Evolutionary conservation across 768 basidiomycete species (phyloP).

Genomic region (Mrakia gelida): DNA sequence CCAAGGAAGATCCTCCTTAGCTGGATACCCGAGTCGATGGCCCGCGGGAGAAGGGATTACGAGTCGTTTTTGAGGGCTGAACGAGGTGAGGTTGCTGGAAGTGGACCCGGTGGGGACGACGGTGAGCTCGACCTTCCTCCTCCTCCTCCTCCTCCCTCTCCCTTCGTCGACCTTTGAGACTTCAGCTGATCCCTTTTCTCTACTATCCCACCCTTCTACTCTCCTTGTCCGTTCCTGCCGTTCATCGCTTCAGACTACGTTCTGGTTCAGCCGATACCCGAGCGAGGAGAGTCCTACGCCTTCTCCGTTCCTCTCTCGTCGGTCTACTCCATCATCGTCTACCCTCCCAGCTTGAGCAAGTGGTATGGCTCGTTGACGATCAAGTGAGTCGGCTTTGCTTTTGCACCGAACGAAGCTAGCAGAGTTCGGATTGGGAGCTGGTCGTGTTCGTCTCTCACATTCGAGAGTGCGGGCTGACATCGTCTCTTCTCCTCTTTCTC

Average conservation of each 20-base stretch:
- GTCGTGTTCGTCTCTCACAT: too few relatives aligned
- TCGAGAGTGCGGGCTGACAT: too few relatives aligned
- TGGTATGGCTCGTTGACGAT: constrained; percentile 28
- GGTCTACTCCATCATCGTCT: constrained; percentile 81
- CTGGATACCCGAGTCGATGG: constrained; percentile 29
- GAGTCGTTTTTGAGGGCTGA: constrained; percentile 30
- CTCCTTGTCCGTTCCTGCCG: background rate
- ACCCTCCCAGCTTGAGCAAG: constrained; percentile 54
- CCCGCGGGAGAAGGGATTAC: constrained; percentile 22
- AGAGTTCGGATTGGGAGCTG: too few relatives aligned
- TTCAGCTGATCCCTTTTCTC: background rate
- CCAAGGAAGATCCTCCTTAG: constrained; percentile 17
- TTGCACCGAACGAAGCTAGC: too few relatives aligned
- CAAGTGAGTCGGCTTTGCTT: background rate
- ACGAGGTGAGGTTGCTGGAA: background rate
- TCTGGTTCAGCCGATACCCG: constrained; percentile 34
- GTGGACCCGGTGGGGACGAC: background rate
- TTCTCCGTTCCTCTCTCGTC: constrained; percentile 89
- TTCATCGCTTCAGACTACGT: constrained; percentile 31
- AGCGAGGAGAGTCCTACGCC: constrained; percentile 54
- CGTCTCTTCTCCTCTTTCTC: too few relatives aligned
- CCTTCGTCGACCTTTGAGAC: background rate
- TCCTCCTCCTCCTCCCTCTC: background rate
- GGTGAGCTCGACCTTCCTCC: constrained; percentile 1
- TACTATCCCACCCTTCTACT: too few relatives aligned